Conservation (phyloP, 306 rosid genomes). For the Vicia faba region DNA sequence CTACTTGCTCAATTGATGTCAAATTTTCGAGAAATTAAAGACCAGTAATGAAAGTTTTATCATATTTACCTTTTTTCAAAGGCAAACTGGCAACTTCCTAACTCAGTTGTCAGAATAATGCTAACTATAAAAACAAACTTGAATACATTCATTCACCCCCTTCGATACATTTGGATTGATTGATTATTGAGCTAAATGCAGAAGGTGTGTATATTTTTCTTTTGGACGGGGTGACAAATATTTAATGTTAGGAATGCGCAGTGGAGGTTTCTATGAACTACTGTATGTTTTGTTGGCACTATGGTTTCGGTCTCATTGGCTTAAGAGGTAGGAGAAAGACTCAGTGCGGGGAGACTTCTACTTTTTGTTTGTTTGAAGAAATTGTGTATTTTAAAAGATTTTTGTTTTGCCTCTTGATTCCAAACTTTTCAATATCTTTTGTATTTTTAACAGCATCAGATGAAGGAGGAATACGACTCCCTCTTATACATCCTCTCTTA, state of each 20-base stretch:
- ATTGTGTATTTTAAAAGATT: neutral
- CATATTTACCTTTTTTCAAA: neutral
- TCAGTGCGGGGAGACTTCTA: no score
- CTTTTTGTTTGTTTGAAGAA: no score
- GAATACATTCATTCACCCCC: neutral
- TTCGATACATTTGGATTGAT: neutral
- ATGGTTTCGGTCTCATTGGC: no score
- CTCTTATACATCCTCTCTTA: no score
- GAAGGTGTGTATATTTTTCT: no score
- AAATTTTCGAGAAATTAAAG: neutral
- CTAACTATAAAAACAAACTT: neutral
- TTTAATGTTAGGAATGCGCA: neutral
- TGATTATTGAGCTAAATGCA: neutral
- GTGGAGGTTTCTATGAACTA: neutral
- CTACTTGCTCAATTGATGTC: conserved; percentile 1
- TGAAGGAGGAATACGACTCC: no score
- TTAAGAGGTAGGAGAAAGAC: no score
- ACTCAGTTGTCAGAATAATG: neutral
- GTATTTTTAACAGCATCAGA: conserved; percentile 79
- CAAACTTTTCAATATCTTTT: conserved; percentile 72
- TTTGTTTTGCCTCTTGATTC: conserved; percentile 74
- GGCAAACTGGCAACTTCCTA: neutral
- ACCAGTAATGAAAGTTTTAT: neutral
- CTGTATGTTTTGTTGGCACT: neutral
- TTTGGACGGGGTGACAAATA: no score